Evolutionary conservation across 2,329 filamentous ascomycete genomes (phyloP).

Genomic region (Emericellopsis atlantica): DNA sequence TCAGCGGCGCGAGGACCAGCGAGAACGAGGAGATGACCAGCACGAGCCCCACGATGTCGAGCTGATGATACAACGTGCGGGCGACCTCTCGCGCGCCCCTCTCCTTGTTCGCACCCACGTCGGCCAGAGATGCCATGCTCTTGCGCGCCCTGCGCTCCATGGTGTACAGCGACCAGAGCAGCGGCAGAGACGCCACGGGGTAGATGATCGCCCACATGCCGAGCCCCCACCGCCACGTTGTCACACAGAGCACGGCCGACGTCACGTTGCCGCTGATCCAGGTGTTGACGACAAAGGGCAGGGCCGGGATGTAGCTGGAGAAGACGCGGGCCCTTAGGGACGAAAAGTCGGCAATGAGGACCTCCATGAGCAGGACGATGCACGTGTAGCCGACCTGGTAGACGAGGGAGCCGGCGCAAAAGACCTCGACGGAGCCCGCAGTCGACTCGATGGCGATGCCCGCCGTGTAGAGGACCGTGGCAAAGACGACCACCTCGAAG

Average conservation of each 20-base stretch:
- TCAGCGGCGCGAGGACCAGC: conserved; percentile 36
- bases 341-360: conserved; percentile 48
- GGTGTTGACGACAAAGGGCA: conserved; percentile 48
- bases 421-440: conserved; percentile 31
- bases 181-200: conserved; percentile 39
- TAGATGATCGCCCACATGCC: conserved; percentile 54
- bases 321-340: conserved; percentile 46
- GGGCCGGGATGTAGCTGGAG: conserved; percentile 48
- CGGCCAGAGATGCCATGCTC: not conserved
- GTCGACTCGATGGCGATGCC: conserved; percentile 42
- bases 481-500: conserved; percentile 41
- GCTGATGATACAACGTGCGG: conserved; percentile 35
- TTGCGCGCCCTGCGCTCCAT: conserved; percentile 13
- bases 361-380: conserved; percentile 44
- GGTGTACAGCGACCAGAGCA: conserved; percentile 29
- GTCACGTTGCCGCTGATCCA: conserved; percentile 50
- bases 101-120: not conserved
- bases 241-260: conserved; percentile 30
- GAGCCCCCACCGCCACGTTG: conserved; percentile 49
- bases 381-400: conserved; percentile 48
- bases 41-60: conserved; percentile 38
- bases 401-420: conserved; percentile 39
- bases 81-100: not conserved
- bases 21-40: conserved; percentile 31
- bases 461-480: conserved; percentile 41